phyloP scores from a whole-genome alignment of 2,329 filamentous ascomycete species.

The Pleomassaria siparia region DNA sequence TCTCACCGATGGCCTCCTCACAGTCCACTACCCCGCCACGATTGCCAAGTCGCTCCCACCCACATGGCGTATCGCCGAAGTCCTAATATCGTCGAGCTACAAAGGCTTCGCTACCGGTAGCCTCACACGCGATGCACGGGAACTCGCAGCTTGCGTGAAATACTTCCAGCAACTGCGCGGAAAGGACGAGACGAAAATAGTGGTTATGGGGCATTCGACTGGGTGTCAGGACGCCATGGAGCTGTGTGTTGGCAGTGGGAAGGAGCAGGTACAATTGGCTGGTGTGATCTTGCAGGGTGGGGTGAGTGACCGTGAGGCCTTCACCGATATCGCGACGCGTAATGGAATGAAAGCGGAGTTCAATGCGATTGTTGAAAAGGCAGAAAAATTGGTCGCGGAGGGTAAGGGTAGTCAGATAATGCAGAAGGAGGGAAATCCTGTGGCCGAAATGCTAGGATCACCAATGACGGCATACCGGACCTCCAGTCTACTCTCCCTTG shows the following conservation, averaged over 20 bases:
- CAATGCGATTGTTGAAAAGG: conserved; percentile 45
- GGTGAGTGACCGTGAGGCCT: conserved; percentile 73
- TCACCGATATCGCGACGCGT: conserved; percentile 38
- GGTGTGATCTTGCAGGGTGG: conserved; percentile 80
- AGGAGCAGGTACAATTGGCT: conserved; percentile 52
- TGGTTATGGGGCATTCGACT: conserved; percentile 70
- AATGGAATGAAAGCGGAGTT: conserved; percentile 18
- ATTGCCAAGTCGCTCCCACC: conserved; percentile 53
- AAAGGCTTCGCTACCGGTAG: conserved; percentile 57
- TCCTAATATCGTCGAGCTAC: conserved; percentile 56
- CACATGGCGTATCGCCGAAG: conserved; percentile 56
- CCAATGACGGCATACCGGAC: conserved; percentile 61
- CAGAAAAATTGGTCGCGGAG: conserved; percentile 57
- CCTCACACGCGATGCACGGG: conserved; percentile 56
- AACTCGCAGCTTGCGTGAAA: conserved; percentile 54
- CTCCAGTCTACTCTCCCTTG: conserved; percentile 57
- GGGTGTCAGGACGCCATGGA: conserved; percentile 69
- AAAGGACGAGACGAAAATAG: conserved; percentile 55
- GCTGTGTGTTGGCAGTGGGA: neutral
- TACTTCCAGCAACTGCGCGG: conserved; percentile 47
- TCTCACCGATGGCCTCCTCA: conserved; percentile 69
- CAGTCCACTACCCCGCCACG: conserved; percentile 58
- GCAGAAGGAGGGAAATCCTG: conserved; percentile 37
- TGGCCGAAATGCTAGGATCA: conserved; percentile 34
- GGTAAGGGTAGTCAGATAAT: conserved; percentile 60